Evolutionary conservation across 2,329 filamentous ascomycete species (phyloP).

Genomic region (Diaporthe aspalathi): DNA sequence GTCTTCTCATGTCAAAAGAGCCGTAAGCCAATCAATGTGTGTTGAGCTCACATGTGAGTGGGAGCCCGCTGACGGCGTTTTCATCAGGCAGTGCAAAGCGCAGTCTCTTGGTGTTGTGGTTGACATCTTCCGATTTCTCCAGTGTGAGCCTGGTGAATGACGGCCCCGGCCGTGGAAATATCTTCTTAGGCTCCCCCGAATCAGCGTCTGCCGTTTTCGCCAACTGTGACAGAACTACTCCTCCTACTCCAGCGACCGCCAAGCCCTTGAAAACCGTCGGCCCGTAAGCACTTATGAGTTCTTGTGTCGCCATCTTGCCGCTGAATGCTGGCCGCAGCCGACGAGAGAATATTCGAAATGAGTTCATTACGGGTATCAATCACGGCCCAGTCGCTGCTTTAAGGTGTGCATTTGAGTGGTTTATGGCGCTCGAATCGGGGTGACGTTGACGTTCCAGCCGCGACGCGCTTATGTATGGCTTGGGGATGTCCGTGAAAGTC

Average conservation of each 20-base stretch:
- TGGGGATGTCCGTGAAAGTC: conserved; percentile 40
- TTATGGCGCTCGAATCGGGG: not conserved
- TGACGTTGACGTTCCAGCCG: not conserved
- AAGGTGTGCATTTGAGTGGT: not conserved
- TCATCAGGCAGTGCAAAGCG: conserved; percentile 65
- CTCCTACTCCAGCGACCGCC: conserved; percentile 33
- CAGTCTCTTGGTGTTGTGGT: conserved; percentile 69
- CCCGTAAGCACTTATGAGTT: conserved; percentile 30
- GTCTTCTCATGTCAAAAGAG: no score
- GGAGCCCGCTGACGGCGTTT: conserved; percentile 60
- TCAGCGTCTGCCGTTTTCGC: conserved; percentile 31
- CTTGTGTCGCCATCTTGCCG: conserved; percentile 34
- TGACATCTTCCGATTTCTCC: conserved; percentile 63
- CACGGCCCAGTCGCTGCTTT: not conserved
- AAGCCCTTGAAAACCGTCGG: conserved; percentile 32
- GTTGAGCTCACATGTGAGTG: conserved; percentile 58
- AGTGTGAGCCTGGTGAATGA: conserved; percentile 61
- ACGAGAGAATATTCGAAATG: conserved; percentile 35
- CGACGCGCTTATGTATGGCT: conserved; percentile 30
- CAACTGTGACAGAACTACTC: conserved; percentile 32
- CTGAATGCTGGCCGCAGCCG: conserved; percentile 30
- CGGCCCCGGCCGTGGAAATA: conserved; percentile 45
- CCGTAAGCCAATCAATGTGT: not conserved
- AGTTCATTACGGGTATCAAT: conserved; percentile 15
- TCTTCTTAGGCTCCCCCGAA: conserved; percentile 22